Conservation (phyloP, 306 rosid species). For the Betula pendula region DNA sequence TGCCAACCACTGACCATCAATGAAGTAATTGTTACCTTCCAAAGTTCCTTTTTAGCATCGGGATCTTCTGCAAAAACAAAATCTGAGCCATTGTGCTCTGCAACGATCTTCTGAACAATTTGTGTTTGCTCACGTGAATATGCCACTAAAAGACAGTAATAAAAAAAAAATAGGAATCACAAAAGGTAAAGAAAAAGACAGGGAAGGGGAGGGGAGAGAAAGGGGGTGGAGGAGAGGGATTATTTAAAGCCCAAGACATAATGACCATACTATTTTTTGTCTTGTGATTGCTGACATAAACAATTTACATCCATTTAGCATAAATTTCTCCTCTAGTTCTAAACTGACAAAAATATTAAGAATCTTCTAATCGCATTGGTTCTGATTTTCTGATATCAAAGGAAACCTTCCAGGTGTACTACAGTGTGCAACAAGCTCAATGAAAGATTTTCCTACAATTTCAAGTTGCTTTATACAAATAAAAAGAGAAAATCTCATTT, state of each 20-base stretch:
- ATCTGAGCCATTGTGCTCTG: slow-evolving; percentile 90
- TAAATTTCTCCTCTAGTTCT: background rate
- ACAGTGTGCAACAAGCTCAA: slow-evolving; percentile 1
- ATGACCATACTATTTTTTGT: background rate
- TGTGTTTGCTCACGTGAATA: slow-evolving; percentile 89
- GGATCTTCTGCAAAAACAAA: slow-evolving; percentile 91
- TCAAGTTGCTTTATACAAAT: slow-evolving; percentile 18
- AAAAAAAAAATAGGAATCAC: slow-evolving; percentile 16
- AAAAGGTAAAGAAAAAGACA: background rate
- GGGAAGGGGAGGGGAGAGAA: background rate
- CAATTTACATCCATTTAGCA: background rate
- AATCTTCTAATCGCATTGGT: too few relatives aligned
- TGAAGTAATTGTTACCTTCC: slow-evolving; percentile 64
- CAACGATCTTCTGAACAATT: slow-evolving; percentile 75
- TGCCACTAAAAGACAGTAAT: slow-evolving; percentile 62
- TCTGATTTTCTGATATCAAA: background rate
- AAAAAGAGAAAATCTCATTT: background rate
- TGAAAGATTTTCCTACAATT: slow-evolving; percentile 13
- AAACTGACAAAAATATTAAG: background rate
- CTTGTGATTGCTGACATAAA: background rate
- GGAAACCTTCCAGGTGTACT: background rate
- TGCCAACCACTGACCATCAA: slow-evolving; percentile 9
- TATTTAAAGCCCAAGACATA: background rate
- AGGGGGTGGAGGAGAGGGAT: too few relatives aligned
- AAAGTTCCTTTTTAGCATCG: slow-evolving; percentile 79